A percentile compares a stretch with the other conserved stretches of the same genome.
Evolutionary conservation across 768 basidiomycete species (phyloP).

Genomic region (Collybiopsis confluens): DNA sequence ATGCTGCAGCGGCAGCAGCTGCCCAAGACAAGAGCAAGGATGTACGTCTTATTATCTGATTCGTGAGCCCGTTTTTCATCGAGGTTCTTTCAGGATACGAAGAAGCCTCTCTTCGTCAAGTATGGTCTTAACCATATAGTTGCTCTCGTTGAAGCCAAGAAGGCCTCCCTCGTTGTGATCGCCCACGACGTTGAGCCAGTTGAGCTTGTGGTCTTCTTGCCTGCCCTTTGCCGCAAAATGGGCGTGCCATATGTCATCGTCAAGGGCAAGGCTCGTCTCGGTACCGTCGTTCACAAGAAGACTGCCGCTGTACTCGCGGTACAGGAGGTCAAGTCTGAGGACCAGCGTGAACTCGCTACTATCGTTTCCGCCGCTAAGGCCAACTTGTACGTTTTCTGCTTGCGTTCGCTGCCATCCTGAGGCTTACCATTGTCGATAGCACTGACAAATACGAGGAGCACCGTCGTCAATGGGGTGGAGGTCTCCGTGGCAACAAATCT

Average conservation of each 20-base stretch:
- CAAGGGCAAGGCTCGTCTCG: conserved; percentile 97
- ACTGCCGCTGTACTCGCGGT: conserved; percentile 88
- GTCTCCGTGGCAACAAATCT: conserved; percentile 91
- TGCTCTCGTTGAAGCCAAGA: conserved; percentile 95
- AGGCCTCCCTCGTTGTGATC: conserved; percentile 92
- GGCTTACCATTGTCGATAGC: conserved; percentile 33
- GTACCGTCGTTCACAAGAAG: conserved; percentile 98
- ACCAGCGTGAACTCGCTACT: conserved; percentile 88
- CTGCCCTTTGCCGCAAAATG: conserved; percentile 99
- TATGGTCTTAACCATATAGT: conserved; percentile 97
- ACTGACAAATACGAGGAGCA: conserved; percentile 92
- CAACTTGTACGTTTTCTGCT: conserved; percentile 74
- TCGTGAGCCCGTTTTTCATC: not conserved
- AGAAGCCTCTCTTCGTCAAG: conserved; percentile 95
- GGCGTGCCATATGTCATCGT: conserved; percentile 98
- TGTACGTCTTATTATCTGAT: conserved; percentile 18
- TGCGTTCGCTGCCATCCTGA: not conserved
- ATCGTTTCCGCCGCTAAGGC: conserved; percentile 92
- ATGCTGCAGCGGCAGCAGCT: conserved; percentile 68
- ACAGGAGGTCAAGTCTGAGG: conserved; percentile 94
- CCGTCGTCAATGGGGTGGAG: conserved; percentile 93
- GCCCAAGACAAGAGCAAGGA: conserved; percentile 76
- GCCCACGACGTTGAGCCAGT: conserved; percentile 99
- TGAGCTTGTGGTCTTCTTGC: conserved; percentile 97
- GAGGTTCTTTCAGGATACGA: conserved; percentile 23